phyloP scores from a whole-genome alignment of 164 flowering plant species.

The Kingdonia uniflora region DNA sequence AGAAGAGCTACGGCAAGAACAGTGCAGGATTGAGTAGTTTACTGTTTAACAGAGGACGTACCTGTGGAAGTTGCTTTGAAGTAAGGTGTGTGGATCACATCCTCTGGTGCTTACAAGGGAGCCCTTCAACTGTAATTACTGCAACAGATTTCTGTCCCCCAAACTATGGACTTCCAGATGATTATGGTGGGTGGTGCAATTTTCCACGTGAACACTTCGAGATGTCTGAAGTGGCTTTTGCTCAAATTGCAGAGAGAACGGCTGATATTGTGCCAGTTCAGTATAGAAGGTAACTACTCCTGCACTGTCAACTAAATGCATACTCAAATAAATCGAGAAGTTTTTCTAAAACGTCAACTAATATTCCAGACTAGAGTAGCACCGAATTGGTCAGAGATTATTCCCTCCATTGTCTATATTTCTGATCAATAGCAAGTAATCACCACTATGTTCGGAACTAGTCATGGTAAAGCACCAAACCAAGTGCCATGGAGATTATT shows the following conservation, averaged over 20 bases:
- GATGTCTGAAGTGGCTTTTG: slow-evolving; percentile 57
- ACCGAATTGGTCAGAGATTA: not conserved
- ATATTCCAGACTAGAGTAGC: too few relatives aligned
- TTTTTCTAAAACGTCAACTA: too few relatives aligned
- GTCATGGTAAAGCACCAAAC: too few relatives aligned
- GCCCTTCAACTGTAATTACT: slow-evolving; percentile 56
- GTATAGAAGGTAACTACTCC: slow-evolving; percentile 40
- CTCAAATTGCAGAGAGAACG: slow-evolving; percentile 37
- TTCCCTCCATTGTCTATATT: too few relatives aligned
- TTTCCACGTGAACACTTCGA: slow-evolving; percentile 67
- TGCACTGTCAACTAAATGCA: not conserved
- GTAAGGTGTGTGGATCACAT: slow-evolving; percentile 61
- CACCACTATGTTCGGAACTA: too few relatives aligned
- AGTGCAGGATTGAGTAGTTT: slow-evolving; percentile 27
- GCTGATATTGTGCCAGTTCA: slow-evolving; percentile 74
- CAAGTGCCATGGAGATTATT: too few relatives aligned
- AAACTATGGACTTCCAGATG: slow-evolving; percentile 55
- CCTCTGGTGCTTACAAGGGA: slow-evolving; percentile 60
- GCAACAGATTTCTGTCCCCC: slow-evolving; percentile 85
- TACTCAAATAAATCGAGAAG: too few relatives aligned
- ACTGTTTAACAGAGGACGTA: slow-evolving; percentile 59
- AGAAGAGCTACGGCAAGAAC: too few relatives aligned
- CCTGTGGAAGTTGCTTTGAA: slow-evolving; percentile 71
- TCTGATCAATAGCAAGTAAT: too few relatives aligned
- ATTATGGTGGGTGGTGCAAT: slow-evolving; percentile 89